Conservation (phyloP, 305 asterid species). For the Fraxinus sp. region DNA sequence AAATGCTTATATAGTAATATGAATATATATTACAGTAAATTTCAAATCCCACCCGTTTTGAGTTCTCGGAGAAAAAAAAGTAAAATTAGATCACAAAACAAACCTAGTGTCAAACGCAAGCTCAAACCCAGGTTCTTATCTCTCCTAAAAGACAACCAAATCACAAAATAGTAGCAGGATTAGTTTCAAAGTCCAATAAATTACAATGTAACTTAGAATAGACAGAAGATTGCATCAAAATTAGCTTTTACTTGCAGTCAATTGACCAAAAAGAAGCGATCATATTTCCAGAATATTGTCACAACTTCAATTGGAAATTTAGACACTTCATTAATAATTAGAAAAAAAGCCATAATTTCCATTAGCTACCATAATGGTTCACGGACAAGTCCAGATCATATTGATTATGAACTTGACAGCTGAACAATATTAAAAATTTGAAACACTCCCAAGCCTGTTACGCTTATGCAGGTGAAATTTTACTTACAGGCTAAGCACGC, state of each 20-base stretch:
- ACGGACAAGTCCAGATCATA: conserved; percentile 6
- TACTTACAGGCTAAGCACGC: conserved; percentile 64
- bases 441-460: not conserved
- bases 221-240: not conserved
- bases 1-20: not conserved
- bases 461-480: not conserved
- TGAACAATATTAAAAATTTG: not conserved
- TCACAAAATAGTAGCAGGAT: not conserved
- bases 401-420: not conserved
- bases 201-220: not conserved
- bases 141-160: not conserved
- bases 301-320: not conserved
- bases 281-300: not conserved
- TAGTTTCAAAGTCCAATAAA: too few relatives aligned
- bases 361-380: not conserved
- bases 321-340: not conserved
- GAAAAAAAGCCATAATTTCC: not conserved
- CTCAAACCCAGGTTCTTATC: not conserved
- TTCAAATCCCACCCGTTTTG: not conserved
- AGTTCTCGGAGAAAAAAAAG: not conserved
- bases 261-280: not conserved
- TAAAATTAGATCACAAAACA: not conserved
- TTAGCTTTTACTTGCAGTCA: not conserved
- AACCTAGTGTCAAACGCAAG: not conserved
- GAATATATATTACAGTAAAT: not conserved